Evolutionary conservation across 1,284 basidiomycete genomes (phyloP), one percentile per base, ranked within the genome.

Genomic region (Ustilago curta): DNA sequence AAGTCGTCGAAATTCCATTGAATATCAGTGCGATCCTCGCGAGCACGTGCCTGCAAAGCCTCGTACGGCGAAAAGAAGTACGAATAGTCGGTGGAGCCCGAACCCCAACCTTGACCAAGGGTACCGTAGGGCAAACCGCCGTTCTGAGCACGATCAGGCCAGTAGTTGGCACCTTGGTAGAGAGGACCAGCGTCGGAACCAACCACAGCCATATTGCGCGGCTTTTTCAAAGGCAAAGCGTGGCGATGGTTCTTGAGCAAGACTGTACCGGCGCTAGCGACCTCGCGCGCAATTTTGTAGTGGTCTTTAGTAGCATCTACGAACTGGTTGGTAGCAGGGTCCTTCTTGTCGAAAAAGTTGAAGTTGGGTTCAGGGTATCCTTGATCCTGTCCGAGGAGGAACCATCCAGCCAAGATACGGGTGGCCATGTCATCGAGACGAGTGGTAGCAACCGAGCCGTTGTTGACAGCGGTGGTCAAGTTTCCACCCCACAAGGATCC

Each of bases 51-150:
- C 77, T 92, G 90, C 70, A 95, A 89, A 18, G 92, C 92, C 78
- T 91, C 90, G 52, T 91, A 78, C 2, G 77, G 87, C 29, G 86
- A 85, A 59, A 88, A 84, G 37, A 88, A 85, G 82, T 87, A 88
- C 0, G 87, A 85, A 82, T 86, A 88, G 29, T 88, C 81, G 47
- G 82, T 84, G 8, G 87, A 84, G 57, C 91, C 91, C 4, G 76
- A 79, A 29, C 81, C 93, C 93, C 93, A 94, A 31, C 92, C 93
- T 89, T 93, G 91, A 6, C 91, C 92, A 2, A 94, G 87, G n/a
- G 91, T 88, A 35, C 91, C 91, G 54, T 86, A 86, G 19, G 85
- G 80, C n/a, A 84, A 66, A 5, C 87, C 87, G n/a, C 86, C 87
- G 21, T 71, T 71, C 56, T 66, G 63, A n/a, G 16, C 69, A 11